Percentiles rank a stretch among this genome's conserved stretches.
Evolutionary conservation across 345 rosid species (phyloP).

Genomic region (Gynandropsis gynandra): DNA sequence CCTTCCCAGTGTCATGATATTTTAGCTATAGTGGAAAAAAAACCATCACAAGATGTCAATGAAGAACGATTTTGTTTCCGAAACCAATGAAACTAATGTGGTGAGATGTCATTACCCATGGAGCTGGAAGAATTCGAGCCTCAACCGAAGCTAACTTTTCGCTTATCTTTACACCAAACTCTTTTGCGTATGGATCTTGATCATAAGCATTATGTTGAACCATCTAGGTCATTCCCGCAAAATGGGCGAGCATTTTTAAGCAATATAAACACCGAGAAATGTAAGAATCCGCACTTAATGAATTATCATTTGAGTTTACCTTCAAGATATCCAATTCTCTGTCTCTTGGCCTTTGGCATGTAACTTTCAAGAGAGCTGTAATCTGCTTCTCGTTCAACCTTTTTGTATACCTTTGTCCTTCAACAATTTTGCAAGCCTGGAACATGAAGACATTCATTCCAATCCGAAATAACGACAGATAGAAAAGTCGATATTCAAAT

Average conservation of each 20-base stretch:
- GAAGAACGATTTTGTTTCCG: neutral
- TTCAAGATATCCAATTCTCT: slow-evolving; percentile 73
- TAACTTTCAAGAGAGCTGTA: slow-evolving; percentile 81
- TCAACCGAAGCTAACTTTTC: slow-evolving; percentile 62
- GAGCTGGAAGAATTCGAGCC: slow-evolving; percentile 97
- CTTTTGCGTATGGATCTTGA: too few species aligned
- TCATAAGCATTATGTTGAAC: too few species aligned
- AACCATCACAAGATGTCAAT: neutral
- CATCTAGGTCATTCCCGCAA: neutral
- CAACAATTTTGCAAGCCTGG: slow-evolving; percentile 99
- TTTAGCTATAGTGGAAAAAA: slow-evolving; percentile 56
- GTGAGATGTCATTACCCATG: slow-evolving; percentile 62
- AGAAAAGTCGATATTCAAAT: too few species aligned
- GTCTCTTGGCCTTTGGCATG: slow-evolving; percentile 96
- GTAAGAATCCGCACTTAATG: too few species aligned
- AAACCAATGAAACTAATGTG: neutral
- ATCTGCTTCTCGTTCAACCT: slow-evolving; percentile 93
- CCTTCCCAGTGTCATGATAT: slow-evolving; percentile 96
- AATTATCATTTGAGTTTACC: slow-evolving; percentile 34
- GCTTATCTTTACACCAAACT: too few species aligned
- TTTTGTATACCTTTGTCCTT: slow-evolving; percentile 91
- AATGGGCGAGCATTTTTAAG: too few species aligned
- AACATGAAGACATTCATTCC: too few species aligned
- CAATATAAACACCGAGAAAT: too few species aligned
- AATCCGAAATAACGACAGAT: neutral